Conservation (phyloP, 345 rosid genomes). For the Eutrema yunnanense region DNA sequence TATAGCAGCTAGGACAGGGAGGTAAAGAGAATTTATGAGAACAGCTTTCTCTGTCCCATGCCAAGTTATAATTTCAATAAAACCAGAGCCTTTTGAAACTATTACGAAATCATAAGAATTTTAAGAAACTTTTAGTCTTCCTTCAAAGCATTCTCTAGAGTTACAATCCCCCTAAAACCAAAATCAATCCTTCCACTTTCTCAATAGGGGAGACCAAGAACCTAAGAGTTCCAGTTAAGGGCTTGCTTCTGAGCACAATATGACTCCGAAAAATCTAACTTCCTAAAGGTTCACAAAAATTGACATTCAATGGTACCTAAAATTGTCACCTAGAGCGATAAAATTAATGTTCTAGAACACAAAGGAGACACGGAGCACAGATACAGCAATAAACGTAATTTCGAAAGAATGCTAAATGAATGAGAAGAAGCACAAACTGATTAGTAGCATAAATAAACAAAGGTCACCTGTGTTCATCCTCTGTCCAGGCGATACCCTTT, state of each 20-base stretch:
- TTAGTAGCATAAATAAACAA: constrained; percentile 6
- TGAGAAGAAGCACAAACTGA: constrained; percentile 10
- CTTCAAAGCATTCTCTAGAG: not conserved
- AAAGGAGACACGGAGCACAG: not conserved
- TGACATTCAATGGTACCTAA: not conserved
- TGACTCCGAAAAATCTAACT: not conserved
- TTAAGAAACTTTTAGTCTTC: not conserved
- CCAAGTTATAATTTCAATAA: constrained; percentile 4
- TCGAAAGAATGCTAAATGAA: not conserved
- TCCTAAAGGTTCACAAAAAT: not conserved
- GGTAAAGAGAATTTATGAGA: constrained; percentile 7
- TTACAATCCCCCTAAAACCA: constrained; percentile 1
- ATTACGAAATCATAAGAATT: not conserved
- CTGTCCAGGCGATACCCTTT: constrained; percentile 98
- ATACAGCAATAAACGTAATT: not conserved
- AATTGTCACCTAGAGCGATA: not conserved
- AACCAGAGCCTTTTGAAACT: not conserved
- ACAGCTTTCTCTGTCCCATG: constrained; percentile 9
- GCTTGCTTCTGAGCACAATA: constrained; percentile 12
- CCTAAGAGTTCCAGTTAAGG: not conserved
- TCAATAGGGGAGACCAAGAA: too few relatives aligned
- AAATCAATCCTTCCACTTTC: not conserved
- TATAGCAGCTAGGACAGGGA: constrained; percentile 12
- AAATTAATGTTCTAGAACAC: not conserved
- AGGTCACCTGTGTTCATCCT: constrained; percentile 84